A percentile compares a stretch with the other conserved stretches of the same genome.
These are phyloP conservation scores for Malania oleifera DNA, from an alignment of 164 flowering plant genomes.

Conservation along the genomic window DNA sequence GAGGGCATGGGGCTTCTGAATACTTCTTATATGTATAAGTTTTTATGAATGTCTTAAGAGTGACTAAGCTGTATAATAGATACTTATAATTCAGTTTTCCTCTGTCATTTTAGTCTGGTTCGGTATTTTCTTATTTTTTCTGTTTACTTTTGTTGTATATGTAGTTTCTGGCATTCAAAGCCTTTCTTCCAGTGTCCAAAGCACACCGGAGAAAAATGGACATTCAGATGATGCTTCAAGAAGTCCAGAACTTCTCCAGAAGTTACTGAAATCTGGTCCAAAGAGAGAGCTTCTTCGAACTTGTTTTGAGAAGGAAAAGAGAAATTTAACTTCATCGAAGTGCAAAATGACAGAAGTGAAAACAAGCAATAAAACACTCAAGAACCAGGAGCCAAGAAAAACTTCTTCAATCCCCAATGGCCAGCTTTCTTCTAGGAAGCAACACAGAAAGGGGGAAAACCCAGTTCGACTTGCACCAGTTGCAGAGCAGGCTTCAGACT, in stretches of 20 bases:
- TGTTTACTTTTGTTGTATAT: slow-evolving; percentile 13
- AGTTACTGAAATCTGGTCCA: slow-evolving; percentile 45
- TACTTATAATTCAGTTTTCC: not conserved
- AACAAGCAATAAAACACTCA: slow-evolving; percentile 40
- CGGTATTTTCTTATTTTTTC: not conserved
- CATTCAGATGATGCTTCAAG: slow-evolving; percentile 50
- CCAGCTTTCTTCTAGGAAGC: slow-evolving; percentile 49
- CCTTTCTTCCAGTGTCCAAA: slow-evolving; percentile 60
- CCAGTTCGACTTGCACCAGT: slow-evolving; percentile 47
- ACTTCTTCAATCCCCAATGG: slow-evolving; percentile 31
- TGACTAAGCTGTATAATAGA: too few species aligned
- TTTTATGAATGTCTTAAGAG: too few species aligned
- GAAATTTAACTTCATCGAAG: slow-evolving; percentile 36
- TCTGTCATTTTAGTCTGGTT: not conserved
- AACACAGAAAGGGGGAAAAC: slow-evolving; percentile 67
- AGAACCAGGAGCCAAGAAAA: slow-evolving; percentile 60
- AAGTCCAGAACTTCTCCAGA: slow-evolving; percentile 53
- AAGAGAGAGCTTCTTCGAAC: slow-evolving; percentile 46
- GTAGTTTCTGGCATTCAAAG: slow-evolving; percentile 53
- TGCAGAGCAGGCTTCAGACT: slow-evolving; percentile 43
- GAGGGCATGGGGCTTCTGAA: too few species aligned
- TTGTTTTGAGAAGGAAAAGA: slow-evolving; percentile 49
- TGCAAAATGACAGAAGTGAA: slow-evolving; percentile 52
- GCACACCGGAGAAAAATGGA: slow-evolving; percentile 62
- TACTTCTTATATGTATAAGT: too few species aligned